phyloP scores from a whole-genome alignment of 2,329 filamentous ascomycete genomes.

The Penicillium frequentans region DNA sequence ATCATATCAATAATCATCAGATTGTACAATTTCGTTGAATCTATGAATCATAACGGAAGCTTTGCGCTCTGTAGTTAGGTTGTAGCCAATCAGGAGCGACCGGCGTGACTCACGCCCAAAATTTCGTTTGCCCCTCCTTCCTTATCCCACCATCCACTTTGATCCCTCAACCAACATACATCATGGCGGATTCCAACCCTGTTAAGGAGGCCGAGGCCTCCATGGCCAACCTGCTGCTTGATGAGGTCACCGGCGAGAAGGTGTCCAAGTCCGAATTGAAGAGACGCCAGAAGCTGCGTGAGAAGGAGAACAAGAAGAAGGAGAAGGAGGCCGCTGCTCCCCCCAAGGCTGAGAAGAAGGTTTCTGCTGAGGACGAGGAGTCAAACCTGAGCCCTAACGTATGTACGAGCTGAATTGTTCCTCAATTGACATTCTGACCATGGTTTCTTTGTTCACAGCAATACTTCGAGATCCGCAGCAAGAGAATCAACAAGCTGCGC shows the following conservation, averaged over 20 bases:
- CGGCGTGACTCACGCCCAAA: slow-evolving; percentile 33
- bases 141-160: slow-evolving; percentile 26
- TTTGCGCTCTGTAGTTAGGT: slow-evolving; percentile 6
- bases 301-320: slow-evolving; percentile 84
- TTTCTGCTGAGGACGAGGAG: slow-evolving; percentile 64
- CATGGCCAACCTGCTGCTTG: slow-evolving; percentile 74
- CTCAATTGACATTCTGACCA: slow-evolving; percentile 10
- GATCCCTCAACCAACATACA: slow-evolving; percentile 17
- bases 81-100: slow-evolving; percentile 27
- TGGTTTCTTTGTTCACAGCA: slow-evolving; percentile 51
- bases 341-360: slow-evolving; percentile 61
- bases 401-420: slow-evolving; percentile 23
- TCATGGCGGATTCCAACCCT: slow-evolving; percentile 42
- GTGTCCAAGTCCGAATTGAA: slow-evolving; percentile 87
- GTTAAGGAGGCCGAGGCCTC: slow-evolving; percentile 48
- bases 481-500: slow-evolving; percentile 74
- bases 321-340: slow-evolving; percentile 73
- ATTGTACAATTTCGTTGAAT: background rate
- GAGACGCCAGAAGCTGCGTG: slow-evolving; percentile 89
- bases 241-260: slow-evolving; percentile 89
- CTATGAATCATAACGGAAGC: background rate
- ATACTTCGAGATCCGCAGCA: slow-evolving; percentile 96
- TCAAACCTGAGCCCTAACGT: slow-evolving; percentile 73
- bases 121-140: slow-evolving; percentile 26
- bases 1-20: background rate